These are phyloP conservation scores for Plasmodium billcollinsi DNA, from an alignment of 169 alveolate species.

Conservation along the genomic window DNA sequence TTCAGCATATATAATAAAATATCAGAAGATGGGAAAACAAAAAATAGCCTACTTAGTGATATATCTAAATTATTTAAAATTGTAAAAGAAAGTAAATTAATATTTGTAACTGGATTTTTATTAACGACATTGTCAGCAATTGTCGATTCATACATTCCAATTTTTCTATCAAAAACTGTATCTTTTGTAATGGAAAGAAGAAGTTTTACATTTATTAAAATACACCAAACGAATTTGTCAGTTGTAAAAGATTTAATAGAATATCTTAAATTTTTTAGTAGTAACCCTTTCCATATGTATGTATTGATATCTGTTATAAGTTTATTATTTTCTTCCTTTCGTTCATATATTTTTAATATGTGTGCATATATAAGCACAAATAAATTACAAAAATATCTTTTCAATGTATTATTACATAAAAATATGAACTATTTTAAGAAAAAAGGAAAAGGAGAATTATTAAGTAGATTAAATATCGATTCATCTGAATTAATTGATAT, in stretches of 20 bases:
- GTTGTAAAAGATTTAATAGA: slow-evolving; percentile 13
- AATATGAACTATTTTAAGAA: slow-evolving; percentile 42
- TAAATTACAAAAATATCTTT: slow-evolving; percentile 44
- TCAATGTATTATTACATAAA: slow-evolving; percentile 44
- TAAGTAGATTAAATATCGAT: slow-evolving; percentile 62
- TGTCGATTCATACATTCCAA: slow-evolving; percentile 69
- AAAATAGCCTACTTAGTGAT: slow-evolving; percentile 47
- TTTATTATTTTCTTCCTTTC: slow-evolving; percentile 37
- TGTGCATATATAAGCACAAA: slow-evolving; percentile 71
- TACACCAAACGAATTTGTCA: background rate
- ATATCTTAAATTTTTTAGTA: background rate
- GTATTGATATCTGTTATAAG: slow-evolving; percentile 33
- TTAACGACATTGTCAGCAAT: slow-evolving; percentile 57
- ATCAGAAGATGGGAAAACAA: slow-evolving; percentile 16
- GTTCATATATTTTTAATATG: slow-evolving; percentile 54
- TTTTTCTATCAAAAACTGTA: slow-evolving; percentile 53
- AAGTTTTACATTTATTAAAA: background rate
- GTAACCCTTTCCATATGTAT: slow-evolving; percentile 48
- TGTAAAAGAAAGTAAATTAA: slow-evolving; percentile 30
- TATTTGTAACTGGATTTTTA: slow-evolving; percentile 40
- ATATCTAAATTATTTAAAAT: slow-evolving; percentile 39
- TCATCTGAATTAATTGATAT: slow-evolving; percentile 66
- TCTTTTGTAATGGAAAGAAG: slow-evolving; percentile 38
- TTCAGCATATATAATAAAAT: slow-evolving; percentile 30
- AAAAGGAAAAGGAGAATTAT: slow-evolving; percentile 64